Evolutionary conservation across 2,329 filamentous ascomycete genomes (phyloP), one percentile per base, ranked within the genome.

Genomic region (Periconia sp.): DNA sequence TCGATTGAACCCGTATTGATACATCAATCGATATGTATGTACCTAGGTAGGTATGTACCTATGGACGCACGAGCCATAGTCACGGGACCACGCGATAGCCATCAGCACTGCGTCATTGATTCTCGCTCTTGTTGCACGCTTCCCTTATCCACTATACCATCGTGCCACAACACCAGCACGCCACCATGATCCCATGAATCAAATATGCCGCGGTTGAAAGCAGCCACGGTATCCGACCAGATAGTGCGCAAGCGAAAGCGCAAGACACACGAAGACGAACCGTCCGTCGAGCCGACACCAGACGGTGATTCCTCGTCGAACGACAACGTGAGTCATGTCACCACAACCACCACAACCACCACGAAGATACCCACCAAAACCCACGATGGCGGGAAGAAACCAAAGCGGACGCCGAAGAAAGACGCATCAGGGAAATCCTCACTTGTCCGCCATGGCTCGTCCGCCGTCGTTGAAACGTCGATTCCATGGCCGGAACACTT

Each of bases 401-500:
- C 80, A 15, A 71, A 75, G 40, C 72, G 81, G 58, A 74, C 71
- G 7, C 64, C 74, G 6, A 81, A 79, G 54, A 41, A 54, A 48
- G 68, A 64, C 47, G 64, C 55, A 20, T 69, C 65, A 2, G 53
- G 48, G 5, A 74, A 71, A 47, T 77, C 78, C 6, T 48, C 75
- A 6, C 59, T 78, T 6, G 64, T 77, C 1, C 71, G 75, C 13
- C 73, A 76, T 10, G 68, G 70, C 41, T 82, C 81, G 2, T 83
- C 81, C 2, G 77, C 72, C 8, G 56, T 80, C 0, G 74, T 83
- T n/a, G 79, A 83, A 59, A 74, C 79, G 1, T 70, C 79, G 1
- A 77, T 82, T 47, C 81, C 82, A 41, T 97, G 93, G 92, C 92
- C 92, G 0, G 81, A 84, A 1, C 79, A 82, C 44, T 90, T 97